Percentiles rank a stretch among this genome's conserved stretches.
These are phyloP conservation scores for Venustampulla echinocandica DNA, from an alignment of 495 filamentous ascomycete genomes.

Conservation along the genomic window DNA sequence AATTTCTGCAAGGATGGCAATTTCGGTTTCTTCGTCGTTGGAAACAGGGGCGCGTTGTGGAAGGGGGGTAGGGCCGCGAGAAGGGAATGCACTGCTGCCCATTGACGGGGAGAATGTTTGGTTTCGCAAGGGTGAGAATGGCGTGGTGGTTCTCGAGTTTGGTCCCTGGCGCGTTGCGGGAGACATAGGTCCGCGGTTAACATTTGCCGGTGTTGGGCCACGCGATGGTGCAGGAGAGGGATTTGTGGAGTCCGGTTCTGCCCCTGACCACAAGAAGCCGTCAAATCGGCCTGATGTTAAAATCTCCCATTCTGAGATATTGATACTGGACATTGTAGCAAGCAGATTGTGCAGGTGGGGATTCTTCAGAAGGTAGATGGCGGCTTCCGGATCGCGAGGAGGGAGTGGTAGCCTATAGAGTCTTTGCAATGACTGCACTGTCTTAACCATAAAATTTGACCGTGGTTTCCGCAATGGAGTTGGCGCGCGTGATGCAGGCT, in stretches of 20 bases:
- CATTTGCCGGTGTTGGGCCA: conserved; percentile 42
- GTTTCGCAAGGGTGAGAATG: conserved; percentile 20
- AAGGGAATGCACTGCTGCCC: conserved; percentile 26
- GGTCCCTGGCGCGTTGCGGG: conserved; percentile 10
- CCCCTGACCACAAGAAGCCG: conserved; percentile 93
- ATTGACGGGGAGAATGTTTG: conserved; percentile 31
- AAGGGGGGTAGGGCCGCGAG: conserved; percentile 34
- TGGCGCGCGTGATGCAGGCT: conserved; percentile 44
- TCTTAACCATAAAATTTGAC: conserved; percentile 60
- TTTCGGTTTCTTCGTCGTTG: conserved; percentile 90
- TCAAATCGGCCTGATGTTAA: conserved; percentile 93
- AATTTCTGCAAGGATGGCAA: conserved; percentile 77
- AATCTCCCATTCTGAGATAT: conserved; percentile 88
- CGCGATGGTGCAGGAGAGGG: conserved; percentile 39
- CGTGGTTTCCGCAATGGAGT: conserved; percentile 49
- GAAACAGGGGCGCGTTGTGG: conserved; percentile 51
- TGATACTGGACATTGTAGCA: conserved; percentile 78
- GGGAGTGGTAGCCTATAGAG: conserved; percentile 64
- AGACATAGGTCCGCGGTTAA: conserved; percentile 21
- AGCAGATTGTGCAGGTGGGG: conserved; percentile 75
- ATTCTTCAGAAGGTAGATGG: conserved; percentile 83
- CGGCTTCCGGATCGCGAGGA: conserved; percentile 76
- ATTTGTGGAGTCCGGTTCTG: conserved; percentile 48
- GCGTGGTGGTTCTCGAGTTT: conserved; percentile 19
- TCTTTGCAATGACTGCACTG: conserved; percentile 68